phyloP scores from a whole-genome alignment of 2,329 filamentous ascomycete genomes.

The Pestalotiopsis sp. region DNA sequence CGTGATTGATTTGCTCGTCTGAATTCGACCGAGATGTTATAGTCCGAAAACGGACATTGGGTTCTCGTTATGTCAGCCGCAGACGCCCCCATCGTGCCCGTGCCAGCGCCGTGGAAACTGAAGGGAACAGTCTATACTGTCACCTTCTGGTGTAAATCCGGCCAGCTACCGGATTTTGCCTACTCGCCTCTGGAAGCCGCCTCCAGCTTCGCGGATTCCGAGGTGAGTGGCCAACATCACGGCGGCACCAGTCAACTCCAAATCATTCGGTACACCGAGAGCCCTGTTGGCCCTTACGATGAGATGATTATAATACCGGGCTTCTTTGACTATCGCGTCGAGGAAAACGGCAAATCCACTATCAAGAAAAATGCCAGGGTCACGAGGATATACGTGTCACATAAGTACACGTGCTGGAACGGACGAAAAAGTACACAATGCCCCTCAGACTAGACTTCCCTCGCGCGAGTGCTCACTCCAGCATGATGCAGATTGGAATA shows the following conservation, averaged over 20 bases:
- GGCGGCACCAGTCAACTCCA: slow-evolving; percentile 53
- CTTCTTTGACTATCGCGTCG: slow-evolving; percentile 44
- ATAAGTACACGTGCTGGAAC: slow-evolving; percentile 55
- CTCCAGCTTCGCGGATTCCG: slow-evolving; percentile 39
- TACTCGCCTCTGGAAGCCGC: slow-evolving; percentile 51
- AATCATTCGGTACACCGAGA: slow-evolving; percentile 53
- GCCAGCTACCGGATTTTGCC: slow-evolving; percentile 37
- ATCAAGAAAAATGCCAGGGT: slow-evolving; percentile 43
- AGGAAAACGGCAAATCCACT: slow-evolving; percentile 33
- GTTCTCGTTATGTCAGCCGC: slow-evolving; percentile 17
- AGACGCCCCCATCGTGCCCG: slow-evolving; percentile 23
- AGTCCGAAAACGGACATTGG: not conserved
- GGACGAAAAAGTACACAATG: slow-evolving; percentile 49
- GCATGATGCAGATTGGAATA: slow-evolving; percentile 52
- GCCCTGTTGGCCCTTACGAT: slow-evolving; percentile 57
- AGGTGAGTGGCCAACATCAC: slow-evolving; percentile 37
- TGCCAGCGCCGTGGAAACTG: slow-evolving; percentile 46
- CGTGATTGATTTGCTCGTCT: no score
- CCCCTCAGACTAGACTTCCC: not conserved
- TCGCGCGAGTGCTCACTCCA: not conserved
- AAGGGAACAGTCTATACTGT: slow-evolving; percentile 48
- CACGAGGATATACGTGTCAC: slow-evolving; percentile 59
- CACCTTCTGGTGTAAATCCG: slow-evolving; percentile 41
- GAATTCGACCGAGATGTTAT: no score
- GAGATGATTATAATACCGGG: slow-evolving; percentile 54